Conservation (phyloP, 2,329 filamentous ascomycete genomes). For the Fusarium pseudocircinatum region DNA sequence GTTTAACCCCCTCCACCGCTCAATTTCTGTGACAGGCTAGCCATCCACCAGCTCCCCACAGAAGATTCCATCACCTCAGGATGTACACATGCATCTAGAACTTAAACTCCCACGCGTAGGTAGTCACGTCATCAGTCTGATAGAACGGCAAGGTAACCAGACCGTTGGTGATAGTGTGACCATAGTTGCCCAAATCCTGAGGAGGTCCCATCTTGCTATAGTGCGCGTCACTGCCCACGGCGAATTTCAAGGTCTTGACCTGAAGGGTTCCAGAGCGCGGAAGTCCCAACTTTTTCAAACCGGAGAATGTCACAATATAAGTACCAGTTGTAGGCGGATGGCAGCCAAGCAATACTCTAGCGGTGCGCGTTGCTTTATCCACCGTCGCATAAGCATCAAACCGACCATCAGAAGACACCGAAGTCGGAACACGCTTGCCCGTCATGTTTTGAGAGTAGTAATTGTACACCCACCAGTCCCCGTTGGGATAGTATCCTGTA, state of each 20-base stretch:
- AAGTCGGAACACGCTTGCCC: not conserved
- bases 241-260: not conserved
- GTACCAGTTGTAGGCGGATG: not conserved
- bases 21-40: accelerated
- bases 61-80: not conserved
- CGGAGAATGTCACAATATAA: not conserved
- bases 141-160: not conserved
- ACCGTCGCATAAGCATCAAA: not conserved
- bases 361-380: not conserved
- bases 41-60: not conserved
- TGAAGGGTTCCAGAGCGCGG: not conserved
- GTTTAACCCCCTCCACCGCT: not conserved
- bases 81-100: not conserved
- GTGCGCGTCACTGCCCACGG: not conserved
- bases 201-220: not conserved
- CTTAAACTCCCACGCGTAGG: not conserved
- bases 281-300: not conserved
- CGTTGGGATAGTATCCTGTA: not conserved
- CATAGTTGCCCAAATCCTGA: not conserved
- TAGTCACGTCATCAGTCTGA: not conserved
- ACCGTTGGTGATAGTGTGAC: not conserved
- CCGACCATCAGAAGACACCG: not conserved
- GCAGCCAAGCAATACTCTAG: not conserved
- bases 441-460: not conserved
- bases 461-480: not conserved